Base-by-base conservation (phyloP, 345 rosid species). In the Linum usitatissimum region DNA sequence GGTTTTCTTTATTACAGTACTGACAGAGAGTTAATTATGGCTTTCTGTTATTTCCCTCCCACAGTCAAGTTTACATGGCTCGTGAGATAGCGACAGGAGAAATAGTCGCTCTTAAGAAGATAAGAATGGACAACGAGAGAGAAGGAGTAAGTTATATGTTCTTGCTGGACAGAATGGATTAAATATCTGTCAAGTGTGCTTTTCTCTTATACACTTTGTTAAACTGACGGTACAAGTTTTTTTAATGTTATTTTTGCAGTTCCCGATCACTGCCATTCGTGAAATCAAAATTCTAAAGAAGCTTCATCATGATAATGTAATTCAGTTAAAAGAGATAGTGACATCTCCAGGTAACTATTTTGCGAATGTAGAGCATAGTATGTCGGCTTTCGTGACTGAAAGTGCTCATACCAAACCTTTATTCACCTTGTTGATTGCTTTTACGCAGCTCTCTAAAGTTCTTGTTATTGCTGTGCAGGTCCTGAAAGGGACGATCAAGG, bases 1-100 rank as follows among this genome's bases (percentile, higher is more conserved):
- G 3, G 45, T 39, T 39, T 10, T 39, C 9, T 9, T 9, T 45
- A 14, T 10, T 45, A 9, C 17, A 7, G 17, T 10, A 14, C 3
- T 45, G 51, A 45, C 51, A 0, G 51, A 45, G 17, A 45, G 3
- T 57, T 21, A 9, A 15, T 54, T 20, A n/a, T 39, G 59, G 34
- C 9, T 13, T 59, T 61, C 30, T 62, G 36, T 12, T 55, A 55
- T 19, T 19, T 55, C 18, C 30, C 18, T 64, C 49, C 69, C 80
- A 79, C 86, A 93, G 96, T 60, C 94, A 90, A 80, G 99, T 93
- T 39, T 93, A 83, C 82, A 93, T 85, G 99, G 99, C 97, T 10
- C 83, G 71, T 72, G 99, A 93, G 65, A 85, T 75, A 63, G 77
- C 83, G 77, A 84, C 98, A 0, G 91, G 95, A 53, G 98, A 87